Percentiles rank a stretch among this genome's conserved stretches.
Evolutionary conservation across 768 basidiomycete species (phyloP).

Genomic region (Hericium alpestre): DNA sequence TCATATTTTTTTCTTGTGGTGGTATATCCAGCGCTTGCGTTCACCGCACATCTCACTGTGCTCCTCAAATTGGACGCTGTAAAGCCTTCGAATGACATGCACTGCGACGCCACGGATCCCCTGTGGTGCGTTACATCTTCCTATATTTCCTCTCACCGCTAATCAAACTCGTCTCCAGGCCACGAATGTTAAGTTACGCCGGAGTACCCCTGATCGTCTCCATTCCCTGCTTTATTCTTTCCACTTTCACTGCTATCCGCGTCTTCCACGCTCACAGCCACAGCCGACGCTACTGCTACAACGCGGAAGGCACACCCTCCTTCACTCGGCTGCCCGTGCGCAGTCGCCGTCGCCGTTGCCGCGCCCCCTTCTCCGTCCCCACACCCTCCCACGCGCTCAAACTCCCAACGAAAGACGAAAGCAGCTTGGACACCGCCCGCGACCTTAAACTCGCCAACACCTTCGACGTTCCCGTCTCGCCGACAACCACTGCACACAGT

Average conservation of each 20-base stretch:
- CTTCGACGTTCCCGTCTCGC: not conserved
- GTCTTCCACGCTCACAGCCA: conserved; percentile 1
- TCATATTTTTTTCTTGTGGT: conserved; percentile 34
- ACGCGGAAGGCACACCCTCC: not conserved
- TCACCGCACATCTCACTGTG: conserved; percentile 32
- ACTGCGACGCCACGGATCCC: conserved; percentile 50
- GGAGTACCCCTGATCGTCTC: conserved; percentile 42
- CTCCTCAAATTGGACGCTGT: conserved; percentile 35
- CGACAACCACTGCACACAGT: not conserved
- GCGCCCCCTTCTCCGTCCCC: not conserved
- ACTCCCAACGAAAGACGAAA: not conserved
- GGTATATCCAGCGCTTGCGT: conserved; percentile 37
- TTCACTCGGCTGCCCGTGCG: not conserved
- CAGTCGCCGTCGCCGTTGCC: not conserved
- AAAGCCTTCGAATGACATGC: conserved; percentile 38
- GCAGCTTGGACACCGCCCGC: not conserved
- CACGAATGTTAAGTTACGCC: conserved; percentile 54
- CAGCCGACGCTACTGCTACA: not conserved
- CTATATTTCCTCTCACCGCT: not conserved
- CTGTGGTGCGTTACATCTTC: conserved; percentile 35
- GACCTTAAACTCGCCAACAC: not conserved
- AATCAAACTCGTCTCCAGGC: conserved; percentile 28
- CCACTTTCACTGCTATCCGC: conserved; percentile 30
- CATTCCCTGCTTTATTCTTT: conserved; percentile 42
- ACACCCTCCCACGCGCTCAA: not conserved